Percentiles rank a stretch among this genome's conserved stretches.
Conservation (phyloP, 306 rosid genomes). For the Cicer pinnatifidum region DNA sequence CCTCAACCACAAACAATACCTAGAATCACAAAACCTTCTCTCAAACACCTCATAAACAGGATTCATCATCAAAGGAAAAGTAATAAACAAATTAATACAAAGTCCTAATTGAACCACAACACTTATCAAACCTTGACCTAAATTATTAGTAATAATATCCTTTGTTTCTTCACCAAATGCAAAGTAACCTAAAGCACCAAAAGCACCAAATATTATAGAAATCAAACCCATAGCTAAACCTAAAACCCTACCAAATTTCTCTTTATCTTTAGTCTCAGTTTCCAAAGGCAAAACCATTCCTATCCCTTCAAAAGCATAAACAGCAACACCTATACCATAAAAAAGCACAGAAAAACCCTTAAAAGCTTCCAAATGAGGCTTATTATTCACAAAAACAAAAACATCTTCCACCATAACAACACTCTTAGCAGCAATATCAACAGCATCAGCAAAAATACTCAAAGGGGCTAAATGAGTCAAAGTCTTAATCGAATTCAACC, state of each 20-base stretch:
- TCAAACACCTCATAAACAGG: conserved; percentile 79
- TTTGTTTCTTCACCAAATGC: conserved; percentile 79
- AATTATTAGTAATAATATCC: conserved; percentile 71
- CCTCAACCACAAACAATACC: conserved; percentile 71
- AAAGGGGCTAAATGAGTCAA: conserved; percentile 77
- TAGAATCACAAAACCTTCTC: conserved; percentile 59
- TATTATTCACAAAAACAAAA: conserved; percentile 47
- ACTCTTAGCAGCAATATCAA: conserved; percentile 66
- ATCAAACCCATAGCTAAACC: conserved; percentile 61
- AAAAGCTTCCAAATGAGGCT: conserved; percentile 56
- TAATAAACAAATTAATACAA: conserved; percentile 66
- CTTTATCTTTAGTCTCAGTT: conserved; percentile 62
- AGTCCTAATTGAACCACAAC: conserved; percentile 66
- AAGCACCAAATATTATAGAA: conserved; percentile 61
- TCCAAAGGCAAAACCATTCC: conserved; percentile 76
- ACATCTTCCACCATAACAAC: conserved; percentile 70
- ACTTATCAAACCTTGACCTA: conserved; percentile 64
- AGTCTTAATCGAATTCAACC: conserved; percentile 65
- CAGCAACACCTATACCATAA: conserved; percentile 77
- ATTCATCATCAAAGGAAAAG: conserved; percentile 79
- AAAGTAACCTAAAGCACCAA: conserved; percentile 72
- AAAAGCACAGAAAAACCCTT: conserved; percentile 65
- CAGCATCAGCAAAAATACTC: conserved; percentile 71
- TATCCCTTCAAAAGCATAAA: conserved; percentile 77
- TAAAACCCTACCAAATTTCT: conserved; percentile 63